These are phyloP conservation scores for Amorphotheca resinae DNA, from an alignment of 495 filamentous ascomycete genomes.

Conservation along the genomic window DNA sequence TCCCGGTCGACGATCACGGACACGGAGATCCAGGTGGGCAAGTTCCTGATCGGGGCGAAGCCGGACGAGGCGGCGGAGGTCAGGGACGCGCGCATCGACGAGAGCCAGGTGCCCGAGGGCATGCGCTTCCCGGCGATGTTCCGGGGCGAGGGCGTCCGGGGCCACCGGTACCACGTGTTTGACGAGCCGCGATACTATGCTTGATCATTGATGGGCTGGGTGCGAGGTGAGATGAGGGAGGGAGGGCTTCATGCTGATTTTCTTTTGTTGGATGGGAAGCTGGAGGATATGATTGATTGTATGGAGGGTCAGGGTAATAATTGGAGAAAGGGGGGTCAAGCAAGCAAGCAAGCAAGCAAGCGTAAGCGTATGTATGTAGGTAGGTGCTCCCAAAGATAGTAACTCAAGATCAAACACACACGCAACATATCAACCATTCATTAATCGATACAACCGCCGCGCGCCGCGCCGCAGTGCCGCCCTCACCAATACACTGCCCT, in stretches of 20 bases:
- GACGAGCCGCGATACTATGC: conserved; percentile 70
- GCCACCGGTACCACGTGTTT: conserved; percentile 93
- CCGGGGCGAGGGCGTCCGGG: conserved; percentile 73
- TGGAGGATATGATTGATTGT: no score
- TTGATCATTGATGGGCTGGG: conserved; percentile 4
- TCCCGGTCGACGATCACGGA: conserved; percentile 88
- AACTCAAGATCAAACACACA: no score
- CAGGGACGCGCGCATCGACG: conserved; percentile 36
- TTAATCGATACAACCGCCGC: no score
- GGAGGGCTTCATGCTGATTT: no score
- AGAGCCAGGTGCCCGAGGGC: conserved; percentile 59
- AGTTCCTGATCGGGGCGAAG: conserved; percentile 74
- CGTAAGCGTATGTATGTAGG: no score
- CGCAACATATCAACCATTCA: no score
- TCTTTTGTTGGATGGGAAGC: conserved; percentile 7
- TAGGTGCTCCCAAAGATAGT: no score
- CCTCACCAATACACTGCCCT: no score
- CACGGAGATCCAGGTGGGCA: conserved; percentile 94
- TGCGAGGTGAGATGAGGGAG: background rate
- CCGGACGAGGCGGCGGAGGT: conserved; percentile 44
- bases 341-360: no score
- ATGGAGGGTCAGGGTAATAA: no score
- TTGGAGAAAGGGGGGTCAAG: no score
- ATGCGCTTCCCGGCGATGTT: conserved; percentile 83
- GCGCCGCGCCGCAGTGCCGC: no score